Evolutionary conservation across 2,329 filamentous ascomycete genomes (phyloP).

Genomic region (Cladophialophora psammophila): DNA sequence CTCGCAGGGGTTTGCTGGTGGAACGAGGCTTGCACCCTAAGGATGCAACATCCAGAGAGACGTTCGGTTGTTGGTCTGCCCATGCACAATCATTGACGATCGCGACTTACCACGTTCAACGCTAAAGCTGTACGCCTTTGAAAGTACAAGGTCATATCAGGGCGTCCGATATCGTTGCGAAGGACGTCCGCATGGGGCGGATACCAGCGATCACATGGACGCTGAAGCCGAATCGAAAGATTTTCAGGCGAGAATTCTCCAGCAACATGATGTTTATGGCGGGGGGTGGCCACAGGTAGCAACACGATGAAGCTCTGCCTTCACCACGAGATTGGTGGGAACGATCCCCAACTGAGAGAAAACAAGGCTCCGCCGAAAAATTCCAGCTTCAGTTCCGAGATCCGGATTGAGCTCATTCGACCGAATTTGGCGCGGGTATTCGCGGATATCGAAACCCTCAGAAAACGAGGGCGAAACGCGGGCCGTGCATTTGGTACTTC

Average conservation of each 20-base stretch:
- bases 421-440: constrained; percentile 14
- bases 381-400: constrained; percentile 12
- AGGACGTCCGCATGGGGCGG: constrained; percentile 5
- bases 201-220: background rate
- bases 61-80: constrained; percentile 9
- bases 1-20: constrained; percentile 1
- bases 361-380: constrained; percentile 22
- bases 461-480: constrained; percentile 1
- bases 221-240: constrained; percentile 3
- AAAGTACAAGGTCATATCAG: constrained; percentile 25
- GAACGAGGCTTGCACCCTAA: constrained; percentile 3
- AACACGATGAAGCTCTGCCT: constrained; percentile 2
- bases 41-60: constrained; percentile 1
- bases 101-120: constrained; percentile 6
- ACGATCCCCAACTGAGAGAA: background rate
- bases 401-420: constrained; percentile 2
- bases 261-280: background rate
- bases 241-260: constrained; percentile 21
- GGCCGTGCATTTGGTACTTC: background rate
- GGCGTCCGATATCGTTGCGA: constrained; percentile 5
- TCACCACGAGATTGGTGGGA: constrained; percentile 18
- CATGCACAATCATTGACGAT: background rate
- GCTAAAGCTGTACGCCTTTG: constrained; percentile 25
- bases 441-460: constrained; percentile 12
- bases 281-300: constrained; percentile 22